phyloP scores from a whole-genome alignment of 495 filamentous ascomycete genomes.

The Articulospora tetracladia region DNA sequence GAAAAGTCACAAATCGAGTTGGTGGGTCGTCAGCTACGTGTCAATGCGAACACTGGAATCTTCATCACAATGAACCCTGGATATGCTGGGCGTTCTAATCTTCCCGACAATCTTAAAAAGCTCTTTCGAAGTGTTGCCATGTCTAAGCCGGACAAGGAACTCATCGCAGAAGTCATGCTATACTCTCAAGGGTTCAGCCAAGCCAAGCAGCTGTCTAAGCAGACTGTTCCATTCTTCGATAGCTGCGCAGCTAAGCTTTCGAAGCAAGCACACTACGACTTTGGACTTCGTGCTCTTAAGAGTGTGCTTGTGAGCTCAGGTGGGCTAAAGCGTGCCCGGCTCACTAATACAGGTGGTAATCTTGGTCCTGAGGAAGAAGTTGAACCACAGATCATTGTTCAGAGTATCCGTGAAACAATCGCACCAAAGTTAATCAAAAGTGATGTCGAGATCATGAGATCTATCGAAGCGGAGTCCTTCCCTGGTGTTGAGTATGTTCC shows the following conservation, averaged over 20 bases:
- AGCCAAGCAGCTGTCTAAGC: slow-evolving; percentile 86
- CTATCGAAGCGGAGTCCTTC: slow-evolving; percentile 82
- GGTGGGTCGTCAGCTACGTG: slow-evolving; percentile 79
- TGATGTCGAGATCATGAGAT: slow-evolving; percentile 84
- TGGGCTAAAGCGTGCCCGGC: slow-evolving; percentile 82
- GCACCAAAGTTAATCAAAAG: slow-evolving; percentile 90
- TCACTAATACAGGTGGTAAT: slow-evolving; percentile 50
- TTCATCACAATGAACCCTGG: slow-evolving; percentile 99
- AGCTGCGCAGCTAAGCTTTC: slow-evolving; percentile 74
- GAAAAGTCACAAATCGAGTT: slow-evolving; percentile 86
- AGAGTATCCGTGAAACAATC: slow-evolving; percentile 97
- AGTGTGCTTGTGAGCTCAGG: slow-evolving; percentile 97
- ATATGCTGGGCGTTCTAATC: slow-evolving; percentile 94
- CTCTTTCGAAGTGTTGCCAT: slow-evolving; percentile 98
- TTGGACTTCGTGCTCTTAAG: slow-evolving; percentile 94
- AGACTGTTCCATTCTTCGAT: slow-evolving; percentile 97
- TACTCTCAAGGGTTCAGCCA: slow-evolving; percentile 98
- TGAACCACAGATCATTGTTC: slow-evolving; percentile 97
- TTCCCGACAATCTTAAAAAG: slow-evolving; percentile 99
- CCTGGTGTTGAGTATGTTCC: slow-evolving; percentile 90
- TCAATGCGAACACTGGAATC: slow-evolving; percentile 91
- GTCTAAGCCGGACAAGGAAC: slow-evolving; percentile 99
- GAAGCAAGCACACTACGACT: slow-evolving; percentile 98
- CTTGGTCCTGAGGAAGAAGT: slow-evolving; percentile 69
- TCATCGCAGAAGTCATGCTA: slow-evolving; percentile 99